Percentiles rank a stretch among this genome's conserved stretches.
phyloP scores from a whole-genome alignment of 257 asterid genomes.

The Apocynum venetum region DNA sequence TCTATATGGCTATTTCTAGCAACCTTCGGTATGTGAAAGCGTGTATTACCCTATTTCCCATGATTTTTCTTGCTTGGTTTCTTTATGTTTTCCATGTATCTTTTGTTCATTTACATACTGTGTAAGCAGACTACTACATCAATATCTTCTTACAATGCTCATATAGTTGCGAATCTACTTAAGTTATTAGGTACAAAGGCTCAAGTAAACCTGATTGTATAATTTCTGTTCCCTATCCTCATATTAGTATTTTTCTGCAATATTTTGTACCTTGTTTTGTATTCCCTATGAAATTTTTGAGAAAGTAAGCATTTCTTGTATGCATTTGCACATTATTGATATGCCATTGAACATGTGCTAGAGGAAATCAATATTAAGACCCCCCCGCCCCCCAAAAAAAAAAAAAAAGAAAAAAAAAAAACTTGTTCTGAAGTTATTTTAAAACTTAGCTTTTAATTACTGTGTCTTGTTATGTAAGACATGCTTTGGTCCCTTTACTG shows the following conservation, averaged over 20 bases:
- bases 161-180: background rate
- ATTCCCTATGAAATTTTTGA: background rate
- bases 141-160: background rate
- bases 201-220: background rate
- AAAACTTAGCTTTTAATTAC: background rate
- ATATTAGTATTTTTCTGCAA: background rate
- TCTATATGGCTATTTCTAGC: conserved; percentile 87
- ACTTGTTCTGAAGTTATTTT: background rate
- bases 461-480: background rate
- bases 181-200: background rate
- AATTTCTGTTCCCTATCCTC: background rate
- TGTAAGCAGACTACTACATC: background rate
- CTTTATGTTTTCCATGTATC: background rate
- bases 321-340: background rate
- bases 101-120: background rate
- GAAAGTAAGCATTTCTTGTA: background rate
- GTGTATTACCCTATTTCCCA: background rate
- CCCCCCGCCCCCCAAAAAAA: too few relatives aligned
- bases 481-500: background rate
- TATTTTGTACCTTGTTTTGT: background rate
- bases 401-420: background rate
- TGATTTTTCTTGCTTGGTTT: background rate
- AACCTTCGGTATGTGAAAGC: conserved; percentile 69
- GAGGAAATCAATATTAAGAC: background rate
- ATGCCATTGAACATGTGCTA: background rate